A percentile compares a stretch with the other conserved stretches of the same genome.
Evolutionary conservation across 2,329 filamentous ascomycete species (phyloP).

Genomic region (Penicillium capsulatum): DNA sequence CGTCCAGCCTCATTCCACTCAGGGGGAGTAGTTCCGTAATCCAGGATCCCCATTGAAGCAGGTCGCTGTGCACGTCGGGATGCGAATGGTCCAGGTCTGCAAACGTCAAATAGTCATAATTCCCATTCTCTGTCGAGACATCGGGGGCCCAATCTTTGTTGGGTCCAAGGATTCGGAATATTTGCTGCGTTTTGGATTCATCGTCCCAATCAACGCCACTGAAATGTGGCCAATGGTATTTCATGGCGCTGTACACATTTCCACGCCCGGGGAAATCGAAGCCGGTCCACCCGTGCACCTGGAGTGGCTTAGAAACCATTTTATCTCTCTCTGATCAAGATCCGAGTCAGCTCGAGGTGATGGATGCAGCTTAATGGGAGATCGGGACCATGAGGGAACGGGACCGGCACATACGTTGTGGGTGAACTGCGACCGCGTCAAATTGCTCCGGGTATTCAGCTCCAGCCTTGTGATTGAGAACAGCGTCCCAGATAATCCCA

Average conservation of each 20-base stretch:
- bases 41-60: conserved; percentile 66
- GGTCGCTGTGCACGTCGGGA: conserved; percentile 60
- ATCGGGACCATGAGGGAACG: background rate
- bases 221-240: conserved; percentile 66
- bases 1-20: conserved; percentile 66
- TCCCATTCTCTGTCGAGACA: conserved; percentile 62
- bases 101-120: conserved; percentile 68
- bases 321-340: no score
- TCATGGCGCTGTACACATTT: conserved; percentile 56
- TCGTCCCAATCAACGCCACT: conserved; percentile 64
- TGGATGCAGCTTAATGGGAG: no score
- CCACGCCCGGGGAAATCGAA: conserved; percentile 62
- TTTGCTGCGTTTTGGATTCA: conserved; percentile 52
- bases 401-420: conserved; percentile 32
- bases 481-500: conserved; percentile 65
- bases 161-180: conserved; percentile 62
- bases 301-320: conserved; percentile 49
- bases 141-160: conserved; percentile 61
- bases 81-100: conserved; percentile 64
- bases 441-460: conserved; percentile 63
- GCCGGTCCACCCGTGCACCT: conserved; percentile 65
- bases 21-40: conserved; percentile 58
- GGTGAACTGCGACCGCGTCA: conserved; percentile 60
- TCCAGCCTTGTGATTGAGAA: conserved; percentile 68
- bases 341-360: no score